These are phyloP conservation scores for Rubia tinctorum DNA, from an alignment of 305 asterid genomes.

Conservation along the genomic window DNA sequence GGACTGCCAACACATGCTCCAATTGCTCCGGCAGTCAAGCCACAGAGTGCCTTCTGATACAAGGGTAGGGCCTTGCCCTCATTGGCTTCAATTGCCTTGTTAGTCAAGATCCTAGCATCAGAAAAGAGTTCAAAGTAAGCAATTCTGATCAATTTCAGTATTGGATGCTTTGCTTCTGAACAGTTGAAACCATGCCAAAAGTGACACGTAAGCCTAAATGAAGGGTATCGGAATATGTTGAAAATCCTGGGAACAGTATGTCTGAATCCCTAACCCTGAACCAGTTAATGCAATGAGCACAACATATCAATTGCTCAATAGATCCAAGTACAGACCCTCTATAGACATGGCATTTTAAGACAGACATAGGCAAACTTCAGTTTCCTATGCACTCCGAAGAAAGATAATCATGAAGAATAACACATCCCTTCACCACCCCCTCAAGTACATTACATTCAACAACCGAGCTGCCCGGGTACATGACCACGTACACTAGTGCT, in stretches of 20 bases:
- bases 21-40: constrained; percentile 95
- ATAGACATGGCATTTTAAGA: neutral
- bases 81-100: constrained; percentile 84
- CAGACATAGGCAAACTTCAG: too few species aligned
- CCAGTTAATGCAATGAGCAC: neutral
- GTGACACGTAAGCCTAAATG: neutral
- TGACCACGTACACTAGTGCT: neutral
- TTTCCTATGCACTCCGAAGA: too few species aligned
- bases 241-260: neutral
- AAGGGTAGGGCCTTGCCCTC: constrained; percentile 90
- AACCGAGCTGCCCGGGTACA: neutral
- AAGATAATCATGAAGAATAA: too few species aligned
- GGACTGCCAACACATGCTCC: constrained; percentile 94
- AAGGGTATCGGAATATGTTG: neutral
- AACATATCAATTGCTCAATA: neutral
- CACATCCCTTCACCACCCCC: too few species aligned
- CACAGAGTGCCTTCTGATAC: constrained; percentile 92
- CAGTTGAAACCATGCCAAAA: neutral
- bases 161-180: neutral
- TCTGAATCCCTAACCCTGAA: neutral
- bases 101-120: constrained; percentile 61
- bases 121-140: neutral
- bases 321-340: neutral
- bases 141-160: neutral
- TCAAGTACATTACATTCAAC: too few species aligned